phyloP scores from a whole-genome alignment of 164 flowering plant genomes.

The Vitis rotundifolia region DNA sequence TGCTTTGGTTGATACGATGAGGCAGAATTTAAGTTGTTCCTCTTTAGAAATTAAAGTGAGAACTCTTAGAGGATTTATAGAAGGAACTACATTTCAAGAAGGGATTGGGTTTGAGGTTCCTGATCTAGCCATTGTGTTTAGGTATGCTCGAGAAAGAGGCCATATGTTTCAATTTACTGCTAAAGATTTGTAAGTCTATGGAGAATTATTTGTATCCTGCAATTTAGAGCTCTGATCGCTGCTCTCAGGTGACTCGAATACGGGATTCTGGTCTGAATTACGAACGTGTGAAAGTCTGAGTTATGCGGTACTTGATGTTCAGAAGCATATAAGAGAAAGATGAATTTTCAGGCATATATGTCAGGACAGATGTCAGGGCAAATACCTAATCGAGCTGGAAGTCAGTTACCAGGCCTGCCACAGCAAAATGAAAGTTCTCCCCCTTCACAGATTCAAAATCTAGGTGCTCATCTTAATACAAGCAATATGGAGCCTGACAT shows the following conservation, averaged over 20 bases:
- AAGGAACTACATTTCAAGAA: conserved; percentile 54
- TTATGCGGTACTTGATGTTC: conserved; percentile 1
- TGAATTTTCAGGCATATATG: conserved; percentile 68
- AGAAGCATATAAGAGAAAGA: conserved; percentile 12
- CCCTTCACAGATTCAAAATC: conserved; percentile 40
- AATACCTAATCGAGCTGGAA: conserved; percentile 65
- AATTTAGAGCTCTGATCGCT: too few species aligned
- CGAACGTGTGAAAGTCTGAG: too few species aligned
- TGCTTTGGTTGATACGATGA: conserved; percentile 73
- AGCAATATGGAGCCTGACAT: conserved; percentile 48
- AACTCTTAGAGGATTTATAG: conserved; percentile 58
- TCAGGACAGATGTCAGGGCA: conserved; percentile 77
- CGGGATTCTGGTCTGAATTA: too few species aligned
- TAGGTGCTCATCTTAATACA: conserved; percentile 26
- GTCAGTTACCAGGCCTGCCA: conserved; percentile 49
- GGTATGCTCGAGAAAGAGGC: too few species aligned
- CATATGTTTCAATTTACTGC: too few species aligned
- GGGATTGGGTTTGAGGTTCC: conserved; percentile 60
- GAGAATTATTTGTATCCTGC: conserved; percentile 52
- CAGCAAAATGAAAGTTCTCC: conserved; percentile 63
- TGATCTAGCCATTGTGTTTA: conserved; percentile 70
- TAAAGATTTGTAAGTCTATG: too few species aligned
- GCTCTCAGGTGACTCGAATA: too few species aligned
- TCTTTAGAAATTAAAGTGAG: conserved; percentile 58
- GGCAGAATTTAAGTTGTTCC: conserved; percentile 40